Base-by-base conservation (phyloP, 106 monocot genomes). In the Apostasia ramifera region DNA sequence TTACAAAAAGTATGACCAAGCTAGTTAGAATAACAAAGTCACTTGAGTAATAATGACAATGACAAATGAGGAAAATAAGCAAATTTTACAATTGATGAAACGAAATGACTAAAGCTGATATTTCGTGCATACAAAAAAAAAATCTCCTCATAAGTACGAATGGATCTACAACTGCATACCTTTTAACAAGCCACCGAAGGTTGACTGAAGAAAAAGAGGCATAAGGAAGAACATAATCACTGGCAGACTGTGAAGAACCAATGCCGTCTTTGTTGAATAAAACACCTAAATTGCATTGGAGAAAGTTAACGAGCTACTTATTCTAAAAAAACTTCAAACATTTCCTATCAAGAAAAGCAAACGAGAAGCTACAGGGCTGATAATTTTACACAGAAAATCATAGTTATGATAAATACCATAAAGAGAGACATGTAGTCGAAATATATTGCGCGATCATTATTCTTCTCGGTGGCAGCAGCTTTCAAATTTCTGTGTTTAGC, bases 401-500 rank as follows among this genome's bases (percentile, higher is more conserved):
- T 37, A 58, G 57, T 39, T 8, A 66, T 76, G 61, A 14, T 53
- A 59, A 39, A 57, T 83, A 92, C 98, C 98, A 98, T 90, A 74
- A 90, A 93, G 57, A 72, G 82, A 59, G 98, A 84, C 47, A 98
- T 59, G 53, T 85, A 98, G 70, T 98, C 98, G 59, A 89, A 87
- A 76, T 71, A 98, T 69, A 93, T 73, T 70, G 87, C 80, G 15
- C 81, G 82, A 70, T 90, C 85, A 71, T 75, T 59, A 10, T 72
- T 63, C 1, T 0, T 61, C 59, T 44, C 59, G 45, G 75, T 70
- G 61, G 13, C 26, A 56, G 62, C 53, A 52, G 47, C 77, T 70
- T 68, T 53, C 52, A 64, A 56, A 69, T 82, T 70, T 75, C 76
- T 80, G 75, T 82, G 47, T 52, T 79, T 66, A 41, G 80, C 73